These are phyloP conservation scores for Kazachstania psychrophila DNA, from an alignment of 805 yeast species.

Conservation along the genomic window DNA sequence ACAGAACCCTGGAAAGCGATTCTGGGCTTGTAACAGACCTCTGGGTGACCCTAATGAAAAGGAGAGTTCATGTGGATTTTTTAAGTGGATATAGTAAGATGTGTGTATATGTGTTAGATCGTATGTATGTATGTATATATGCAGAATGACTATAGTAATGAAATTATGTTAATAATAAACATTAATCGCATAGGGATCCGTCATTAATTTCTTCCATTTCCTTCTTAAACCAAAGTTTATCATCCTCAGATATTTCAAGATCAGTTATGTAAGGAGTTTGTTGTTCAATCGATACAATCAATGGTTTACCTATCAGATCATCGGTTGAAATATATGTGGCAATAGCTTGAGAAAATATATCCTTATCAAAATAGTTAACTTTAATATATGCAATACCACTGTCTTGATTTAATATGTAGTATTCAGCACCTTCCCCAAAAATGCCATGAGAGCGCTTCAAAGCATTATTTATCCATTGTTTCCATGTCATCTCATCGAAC, in stretches of 20 bases:
- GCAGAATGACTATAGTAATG: neutral
- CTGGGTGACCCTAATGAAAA: constrained; percentile 23
- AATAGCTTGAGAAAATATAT: constrained; percentile 25
- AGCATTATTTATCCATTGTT: constrained; percentile 29
- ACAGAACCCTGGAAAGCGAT: constrained; percentile 40
- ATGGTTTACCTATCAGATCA: constrained; percentile 21
- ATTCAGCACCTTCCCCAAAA: constrained; percentile 34
- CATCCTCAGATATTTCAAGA: constrained; percentile 23
- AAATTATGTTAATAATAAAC: neutral
- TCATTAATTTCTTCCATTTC: constrained; percentile 16
- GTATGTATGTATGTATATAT: neutral
- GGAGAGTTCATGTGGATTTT: constrained; percentile 41
- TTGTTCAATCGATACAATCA: constrained; percentile 17
- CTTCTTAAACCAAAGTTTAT: constrained; percentile 20
- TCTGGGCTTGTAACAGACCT: constrained; percentile 44
- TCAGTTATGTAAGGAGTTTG: constrained; percentile 15
- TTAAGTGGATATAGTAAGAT: constrained; percentile 38
- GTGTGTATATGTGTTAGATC: too few relatives aligned
- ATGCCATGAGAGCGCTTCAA: constrained; percentile 33
- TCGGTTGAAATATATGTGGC: constrained; percentile 27
- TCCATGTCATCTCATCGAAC: constrained; percentile 34
- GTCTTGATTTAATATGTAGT: constrained; percentile 22
- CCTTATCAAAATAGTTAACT: constrained; percentile 26
- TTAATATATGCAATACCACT: constrained; percentile 20
- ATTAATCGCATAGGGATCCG: constrained; percentile 1